Evolutionary conservation across 2,329 filamentous ascomycete species (phyloP), one percentile per base, ranked within the genome.

Genomic region (Plenodomus lindquistii): DNA sequence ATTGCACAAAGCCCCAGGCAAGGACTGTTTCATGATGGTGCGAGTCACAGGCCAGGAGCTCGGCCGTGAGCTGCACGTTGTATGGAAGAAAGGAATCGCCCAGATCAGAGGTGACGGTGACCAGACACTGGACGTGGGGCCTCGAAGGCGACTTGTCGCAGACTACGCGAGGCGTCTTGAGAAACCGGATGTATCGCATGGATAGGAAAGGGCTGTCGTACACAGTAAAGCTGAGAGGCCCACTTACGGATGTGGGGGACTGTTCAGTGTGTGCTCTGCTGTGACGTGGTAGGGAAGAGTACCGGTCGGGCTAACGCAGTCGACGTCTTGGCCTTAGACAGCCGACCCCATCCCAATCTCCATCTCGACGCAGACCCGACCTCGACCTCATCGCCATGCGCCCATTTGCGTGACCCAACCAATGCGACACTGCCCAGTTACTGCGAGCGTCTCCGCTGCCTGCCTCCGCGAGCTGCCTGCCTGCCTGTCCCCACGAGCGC

Each of bases 21-120:
- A 77, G 68, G 22, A 76, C 62, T 21, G 72, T 67, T 45, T 73
- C 65, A 15, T 31, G 10, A 13, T 15, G 9, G 13, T 56, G 45
- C 18, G 13, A 48, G 37, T 31, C 59, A 53, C 34, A 69, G 51
- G 27, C 46, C 13, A 63, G 18, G n/a, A 81, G 51, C 7, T 73
- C 72, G 18, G 70, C 75, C 15, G 72, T 62, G 8, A 83, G 64
- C 11, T 73, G 62, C 18, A 79, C 58, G 59, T 80, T 71, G 37
- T 73, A 62, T n/a, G 78, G 75, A 37, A 83, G 77, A 62, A 87
- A 86, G 0, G 78, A 78, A 59, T 88, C 85, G 16, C 86, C 86
- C 7, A 89, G 75, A 63, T 89, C 86, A 19, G 85, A 88, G 10
- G 85, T 86, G 62, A 89, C 79, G 34, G 85, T 86, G 49, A 88